phyloP scores from a whole-genome alignment of 1,139 yeast genomes.

The Suhomyces ambrosiae region DNA sequence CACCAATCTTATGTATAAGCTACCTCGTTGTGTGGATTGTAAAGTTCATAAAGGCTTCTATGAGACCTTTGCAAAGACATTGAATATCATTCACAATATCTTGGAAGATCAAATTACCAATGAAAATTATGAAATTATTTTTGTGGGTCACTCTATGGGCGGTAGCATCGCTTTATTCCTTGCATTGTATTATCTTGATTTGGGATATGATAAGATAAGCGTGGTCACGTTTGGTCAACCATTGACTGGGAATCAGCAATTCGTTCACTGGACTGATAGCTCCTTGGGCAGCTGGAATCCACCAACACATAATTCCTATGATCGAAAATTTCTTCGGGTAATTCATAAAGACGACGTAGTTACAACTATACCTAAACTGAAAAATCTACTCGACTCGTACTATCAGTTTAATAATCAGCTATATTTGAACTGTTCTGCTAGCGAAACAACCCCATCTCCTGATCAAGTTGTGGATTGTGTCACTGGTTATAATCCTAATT shows the following conservation, averaged over 20 bases:
- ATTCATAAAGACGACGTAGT: conserved; percentile 51
- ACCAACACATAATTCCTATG: conserved; percentile 24
- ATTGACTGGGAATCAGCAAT: conserved; percentile 45
- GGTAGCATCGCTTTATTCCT: conserved; percentile 50
- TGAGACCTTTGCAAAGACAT: conserved; percentile 34
- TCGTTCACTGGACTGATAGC: conserved; percentile 42
- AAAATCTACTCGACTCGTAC: conserved; percentile 31
- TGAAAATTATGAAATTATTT: conserved; percentile 36
- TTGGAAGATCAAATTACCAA: conserved; percentile 28
- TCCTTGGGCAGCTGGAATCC: conserved; percentile 33
- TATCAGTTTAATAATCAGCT: conserved; percentile 48
- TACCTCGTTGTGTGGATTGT: conserved; percentile 41
- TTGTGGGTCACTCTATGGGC: conserved; percentile 57
- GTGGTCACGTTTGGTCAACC: conserved; percentile 58
- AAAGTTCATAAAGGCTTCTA: conserved; percentile 52
- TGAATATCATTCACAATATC: conserved; percentile 28
- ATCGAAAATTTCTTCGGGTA: conserved; percentile 41
- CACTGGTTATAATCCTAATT: conserved; percentile 34
- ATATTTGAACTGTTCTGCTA: conserved; percentile 43
- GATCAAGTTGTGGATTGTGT: conserved; percentile 38
- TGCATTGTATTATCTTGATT: conserved; percentile 40
- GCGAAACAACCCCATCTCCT: conserved; percentile 26
- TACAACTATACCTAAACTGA: conserved; percentile 43
- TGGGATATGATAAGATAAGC: conserved; percentile 35
- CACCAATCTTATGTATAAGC: conserved; percentile 25